phyloP scores from a whole-genome alignment of 1,284 basidiomycete species.

The Trametes polyzona region DNA sequence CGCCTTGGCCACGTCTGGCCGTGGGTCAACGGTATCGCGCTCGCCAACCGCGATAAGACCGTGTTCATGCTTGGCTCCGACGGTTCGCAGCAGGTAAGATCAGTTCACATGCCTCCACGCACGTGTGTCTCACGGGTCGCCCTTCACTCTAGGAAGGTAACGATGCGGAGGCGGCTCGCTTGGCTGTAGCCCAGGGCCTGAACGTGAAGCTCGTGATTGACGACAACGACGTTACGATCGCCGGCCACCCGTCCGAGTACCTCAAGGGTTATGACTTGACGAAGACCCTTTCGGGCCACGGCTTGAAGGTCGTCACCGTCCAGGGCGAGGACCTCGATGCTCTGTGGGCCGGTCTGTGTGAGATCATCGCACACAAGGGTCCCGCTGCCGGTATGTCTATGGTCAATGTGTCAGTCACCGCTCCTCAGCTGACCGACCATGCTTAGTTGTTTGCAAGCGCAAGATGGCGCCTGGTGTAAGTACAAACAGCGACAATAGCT shows the following conservation, averaged over 20 bases:
- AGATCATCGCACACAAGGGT: conserved; percentile 62
- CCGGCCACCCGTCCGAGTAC: conserved; percentile 84
- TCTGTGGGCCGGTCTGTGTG: conserved; percentile 68
- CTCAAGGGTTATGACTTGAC: conserved; percentile 74
- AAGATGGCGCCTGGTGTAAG: conserved; percentile 74
- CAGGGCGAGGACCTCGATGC: conserved; percentile 80
- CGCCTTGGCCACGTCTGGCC: conserved; percentile 87
- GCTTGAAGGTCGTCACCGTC: conserved; percentile 72
- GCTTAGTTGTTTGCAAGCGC: conserved; percentile 70
- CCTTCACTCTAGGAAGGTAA: conserved; percentile 71
- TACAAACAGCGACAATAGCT: background rate
- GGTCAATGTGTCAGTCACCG: too few relatives aligned
- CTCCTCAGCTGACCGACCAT: conserved; percentile 1
- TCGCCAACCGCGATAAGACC: conserved; percentile 77
- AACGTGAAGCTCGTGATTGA: conserved; percentile 87
- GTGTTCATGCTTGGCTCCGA: conserved; percentile 86
- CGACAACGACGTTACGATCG: conserved; percentile 88
- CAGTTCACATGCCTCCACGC: background rate
- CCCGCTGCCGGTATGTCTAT: conserved; percentile 67
- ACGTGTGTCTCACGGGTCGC: conserved; percentile 7
- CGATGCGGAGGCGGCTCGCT: conserved; percentile 84
- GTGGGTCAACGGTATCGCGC: conserved; percentile 78
- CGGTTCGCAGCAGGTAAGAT: conserved; percentile 70
- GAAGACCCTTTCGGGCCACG: conserved; percentile 79
- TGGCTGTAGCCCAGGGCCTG: conserved; percentile 79